Evolutionary conservation across 2,329 filamentous ascomycete species (phyloP).

Genomic region (Exophiala bonariae): DNA sequence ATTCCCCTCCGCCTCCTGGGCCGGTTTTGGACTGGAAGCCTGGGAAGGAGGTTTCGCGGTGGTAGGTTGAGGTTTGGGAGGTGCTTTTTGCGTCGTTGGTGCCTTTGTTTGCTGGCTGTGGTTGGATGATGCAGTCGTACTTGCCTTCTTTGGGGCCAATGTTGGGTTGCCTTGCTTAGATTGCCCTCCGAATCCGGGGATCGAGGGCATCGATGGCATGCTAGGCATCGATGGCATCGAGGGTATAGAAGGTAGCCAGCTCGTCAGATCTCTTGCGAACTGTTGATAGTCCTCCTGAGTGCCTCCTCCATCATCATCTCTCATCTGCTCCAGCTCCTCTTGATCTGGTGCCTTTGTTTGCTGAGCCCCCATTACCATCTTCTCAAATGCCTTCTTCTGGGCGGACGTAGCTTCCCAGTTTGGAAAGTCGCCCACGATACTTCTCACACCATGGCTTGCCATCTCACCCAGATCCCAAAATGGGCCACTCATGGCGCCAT

Average conservation of each 20-base stretch:
- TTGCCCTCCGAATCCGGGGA: conserved; percentile 11
- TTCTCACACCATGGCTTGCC: conserved; percentile 16
- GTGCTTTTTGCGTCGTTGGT: conserved; percentile 4
- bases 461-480: conserved; percentile 21
- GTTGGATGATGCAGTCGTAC: conserved; percentile 1
- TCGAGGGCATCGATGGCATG: conserved; percentile 9
- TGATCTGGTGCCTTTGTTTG: conserved; percentile 13
- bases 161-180: conserved; percentile 4
- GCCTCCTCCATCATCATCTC: conserved; percentile 11
- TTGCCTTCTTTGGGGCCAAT: neutral
- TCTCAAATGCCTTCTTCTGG: conserved; percentile 18
- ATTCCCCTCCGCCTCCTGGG: conserved; percentile 3
- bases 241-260: conserved; percentile 15
- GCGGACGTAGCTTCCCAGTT: conserved; percentile 17
- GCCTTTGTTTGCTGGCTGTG: conserved; percentile 7
- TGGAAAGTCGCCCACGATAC: conserved; percentile 16
- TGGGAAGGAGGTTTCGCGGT: neutral
- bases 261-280: conserved; percentile 12
- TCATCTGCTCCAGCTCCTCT: conserved; percentile 16
- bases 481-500: conserved; percentile 16
- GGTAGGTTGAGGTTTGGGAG: conserved; percentile 3
- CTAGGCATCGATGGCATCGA: conserved; percentile 14
- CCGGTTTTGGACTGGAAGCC: no score
- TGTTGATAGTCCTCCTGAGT: conserved; percentile 11
- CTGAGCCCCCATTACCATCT: conserved; percentile 17